Evolutionary conservation across 257 asterid genomes (phyloP).

Genomic region (Coffea canephora): DNA sequence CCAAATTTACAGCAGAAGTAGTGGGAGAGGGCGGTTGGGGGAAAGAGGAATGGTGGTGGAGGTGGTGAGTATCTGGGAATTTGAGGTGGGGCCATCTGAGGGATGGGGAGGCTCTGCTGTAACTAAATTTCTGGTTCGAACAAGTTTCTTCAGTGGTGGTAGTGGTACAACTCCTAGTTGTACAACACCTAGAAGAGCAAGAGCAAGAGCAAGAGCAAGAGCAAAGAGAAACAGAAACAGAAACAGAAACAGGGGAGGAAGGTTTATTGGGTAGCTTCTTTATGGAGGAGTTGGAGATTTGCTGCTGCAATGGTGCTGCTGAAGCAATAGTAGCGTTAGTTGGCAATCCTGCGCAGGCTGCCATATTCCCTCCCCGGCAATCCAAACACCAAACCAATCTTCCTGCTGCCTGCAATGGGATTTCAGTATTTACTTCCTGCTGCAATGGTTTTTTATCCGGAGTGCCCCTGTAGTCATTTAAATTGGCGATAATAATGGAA

Average conservation of each 20-base stretch:
- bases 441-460: too few species aligned
- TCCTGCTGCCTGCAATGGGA: too few species aligned
- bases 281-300: conserved; percentile 27
- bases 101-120: conserved; percentile 84
- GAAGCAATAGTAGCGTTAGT: conserved; percentile 45
- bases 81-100: conserved; percentile 94
- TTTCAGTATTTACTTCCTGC: too few species aligned
- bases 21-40: conserved; percentile 16
- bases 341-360: conserved; percentile 24
- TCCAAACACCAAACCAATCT: too few species aligned
- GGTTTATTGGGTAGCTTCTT: conserved; percentile 33
- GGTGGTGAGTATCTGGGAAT: conserved; percentile 35
- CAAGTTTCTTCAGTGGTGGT: conserved; percentile 30
- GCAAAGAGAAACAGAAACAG: conserved; percentile 21
- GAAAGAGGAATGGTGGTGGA: conserved; percentile 17
- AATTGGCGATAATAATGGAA: too few species aligned
- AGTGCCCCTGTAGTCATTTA: too few species aligned
- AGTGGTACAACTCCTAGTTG: conserved; percentile 9
- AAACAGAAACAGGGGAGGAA: conserved; percentile 26
- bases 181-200: conserved; percentile 49
- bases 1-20: conserved; percentile 14
- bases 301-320: conserved; percentile 33
- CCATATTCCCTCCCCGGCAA: too few species aligned
- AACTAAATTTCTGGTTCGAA: conserved; percentile 46
- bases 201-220: background rate